These are phyloP conservation scores for Ascochyta lentis DNA, from an alignment of 2,329 filamentous ascomycete species.

Conservation along the genomic window DNA sequence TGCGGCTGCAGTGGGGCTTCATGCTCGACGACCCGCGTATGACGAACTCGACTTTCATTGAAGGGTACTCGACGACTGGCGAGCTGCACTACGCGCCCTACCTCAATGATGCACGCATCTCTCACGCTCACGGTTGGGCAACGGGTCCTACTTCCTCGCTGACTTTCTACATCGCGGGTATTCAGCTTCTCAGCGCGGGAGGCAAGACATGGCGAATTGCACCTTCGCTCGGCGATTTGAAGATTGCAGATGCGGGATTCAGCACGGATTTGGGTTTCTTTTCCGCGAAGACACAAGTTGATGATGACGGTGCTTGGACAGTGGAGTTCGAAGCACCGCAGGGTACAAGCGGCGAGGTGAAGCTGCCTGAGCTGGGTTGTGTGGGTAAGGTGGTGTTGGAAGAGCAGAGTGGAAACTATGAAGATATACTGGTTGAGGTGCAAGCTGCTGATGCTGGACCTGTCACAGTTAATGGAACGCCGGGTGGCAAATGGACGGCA, in stretches of 20 bases:
- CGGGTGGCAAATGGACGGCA: slow-evolving; percentile 34
- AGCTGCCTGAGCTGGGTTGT: slow-evolving; percentile 29
- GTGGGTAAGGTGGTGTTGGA: slow-evolving; percentile 29
- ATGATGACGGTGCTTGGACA: slow-evolving; percentile 22
- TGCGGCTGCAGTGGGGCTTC: slow-evolving; percentile 60
- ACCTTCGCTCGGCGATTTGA: slow-evolving; percentile 48
- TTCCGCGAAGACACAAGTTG: slow-evolving; percentile 35
- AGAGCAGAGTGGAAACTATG: slow-evolving; percentile 22
- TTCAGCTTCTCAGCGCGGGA: slow-evolving; percentile 49
- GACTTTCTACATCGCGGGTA: slow-evolving; percentile 52
- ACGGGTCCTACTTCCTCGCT: slow-evolving; percentile 57
- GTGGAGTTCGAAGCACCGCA: slow-evolving; percentile 40
- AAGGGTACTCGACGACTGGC: slow-evolving; percentile 58
- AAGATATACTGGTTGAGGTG: slow-evolving; percentile 25
- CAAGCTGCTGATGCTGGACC: slow-evolving; percentile 18
- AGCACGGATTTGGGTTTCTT: slow-evolving; percentile 48
- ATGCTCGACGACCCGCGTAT: slow-evolving; percentile 63
- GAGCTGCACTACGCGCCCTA: slow-evolving; percentile 59
- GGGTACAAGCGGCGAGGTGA: slow-evolving; percentile 41
- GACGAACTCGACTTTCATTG: slow-evolving; percentile 61
- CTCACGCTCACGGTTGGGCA: slow-evolving; percentile 60
- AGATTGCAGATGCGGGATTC: slow-evolving; percentile 48
- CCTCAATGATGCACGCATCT: slow-evolving; percentile 55
- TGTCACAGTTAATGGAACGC: slow-evolving; percentile 21
- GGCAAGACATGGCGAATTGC: slow-evolving; percentile 48